phyloP scores from a whole-genome alignment of 2,329 filamentous ascomycete genomes.

The Colletotrichum cordylinicola region DNA sequence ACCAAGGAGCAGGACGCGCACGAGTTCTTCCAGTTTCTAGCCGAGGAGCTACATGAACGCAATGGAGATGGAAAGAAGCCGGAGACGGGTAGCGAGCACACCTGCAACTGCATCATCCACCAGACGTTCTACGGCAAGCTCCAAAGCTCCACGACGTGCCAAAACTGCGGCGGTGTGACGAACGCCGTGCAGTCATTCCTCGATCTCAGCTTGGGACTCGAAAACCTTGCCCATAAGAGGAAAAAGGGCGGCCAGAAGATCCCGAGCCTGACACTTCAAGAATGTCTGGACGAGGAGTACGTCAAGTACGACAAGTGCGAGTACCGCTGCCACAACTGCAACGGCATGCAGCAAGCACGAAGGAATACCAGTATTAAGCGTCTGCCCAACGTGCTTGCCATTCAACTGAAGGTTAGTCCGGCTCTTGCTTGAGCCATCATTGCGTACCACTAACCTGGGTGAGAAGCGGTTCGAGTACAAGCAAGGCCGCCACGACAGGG shows the following conservation, averaged over 20 bases:
- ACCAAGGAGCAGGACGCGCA: constrained; percentile 97
- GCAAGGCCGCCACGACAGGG: constrained; percentile 66
- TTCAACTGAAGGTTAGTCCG: constrained; percentile 82
- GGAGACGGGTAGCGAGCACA: constrained; percentile 63
- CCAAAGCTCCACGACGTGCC: constrained; percentile 88
- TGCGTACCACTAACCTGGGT: constrained; percentile 6
- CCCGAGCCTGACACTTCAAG: constrained; percentile 63
- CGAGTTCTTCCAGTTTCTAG: constrained; percentile 95
- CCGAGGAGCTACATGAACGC: constrained; percentile 87
- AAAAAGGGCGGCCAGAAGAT: constrained; percentile 58
- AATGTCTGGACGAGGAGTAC: constrained; percentile 86
- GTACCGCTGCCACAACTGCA: constrained; percentile 85
- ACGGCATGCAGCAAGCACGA: constrained; percentile 76
- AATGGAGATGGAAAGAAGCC: constrained; percentile 74
- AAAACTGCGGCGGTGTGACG: constrained; percentile 83
- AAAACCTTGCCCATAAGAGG: constrained; percentile 72
- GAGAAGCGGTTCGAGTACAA: constrained; percentile 74
- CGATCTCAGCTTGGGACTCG: constrained; percentile 88
- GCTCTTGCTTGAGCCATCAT: neutral
- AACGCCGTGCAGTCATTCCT: constrained; percentile 88
- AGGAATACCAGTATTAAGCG: constrained; percentile 86
- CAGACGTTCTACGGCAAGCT: constrained; percentile 94
- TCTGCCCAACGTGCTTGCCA: constrained; percentile 86
- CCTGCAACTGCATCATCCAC: constrained; percentile 90
- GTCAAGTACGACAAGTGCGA: constrained; percentile 87